phyloP scores from a whole-genome alignment of 495 filamentous ascomycete species.

The Aspergillus campestris region DNA sequence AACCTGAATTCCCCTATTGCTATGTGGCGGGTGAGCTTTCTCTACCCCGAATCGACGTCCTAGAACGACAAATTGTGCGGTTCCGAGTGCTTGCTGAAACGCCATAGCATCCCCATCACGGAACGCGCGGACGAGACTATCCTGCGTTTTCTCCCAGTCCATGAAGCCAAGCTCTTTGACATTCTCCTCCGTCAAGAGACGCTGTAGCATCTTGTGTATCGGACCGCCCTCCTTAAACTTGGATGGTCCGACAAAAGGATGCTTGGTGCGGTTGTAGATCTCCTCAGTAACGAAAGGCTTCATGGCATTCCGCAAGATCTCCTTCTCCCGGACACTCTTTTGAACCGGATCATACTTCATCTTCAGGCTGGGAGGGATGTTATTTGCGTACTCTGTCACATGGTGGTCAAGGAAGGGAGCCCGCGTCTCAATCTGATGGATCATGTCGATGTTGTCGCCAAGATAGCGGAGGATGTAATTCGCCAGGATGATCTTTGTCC shows the following conservation, averaged over 20 bases:
- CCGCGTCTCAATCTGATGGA: slow-evolving; percentile 37
- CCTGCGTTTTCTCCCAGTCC: slow-evolving; percentile 2
- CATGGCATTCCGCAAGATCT: slow-evolving; percentile 40
- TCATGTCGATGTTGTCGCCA: slow-evolving; percentile 46
- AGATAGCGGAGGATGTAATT: slow-evolving; percentile 37
- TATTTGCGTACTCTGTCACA: slow-evolving; percentile 40
- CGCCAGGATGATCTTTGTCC: slow-evolving; percentile 26
- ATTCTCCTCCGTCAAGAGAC: slow-evolving; percentile 28
- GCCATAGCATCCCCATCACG: slow-evolving; percentile 8
- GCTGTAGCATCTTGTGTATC: slow-evolving; percentile 22
- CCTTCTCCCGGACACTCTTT: slow-evolving; percentile 34
- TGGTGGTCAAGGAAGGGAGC: slow-evolving; percentile 46
- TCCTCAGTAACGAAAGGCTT: slow-evolving; percentile 43
- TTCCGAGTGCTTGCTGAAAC: slow-evolving; percentile 2
- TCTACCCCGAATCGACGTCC: slow-evolving; percentile 6
- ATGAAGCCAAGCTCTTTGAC: slow-evolving; percentile 38
- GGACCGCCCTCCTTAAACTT: slow-evolving; percentile 23
- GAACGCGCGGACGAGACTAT: slow-evolving; percentile 26
- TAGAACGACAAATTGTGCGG: slow-evolving; percentile 9
- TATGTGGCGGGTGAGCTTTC: not conserved
- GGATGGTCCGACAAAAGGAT: slow-evolving; percentile 33
- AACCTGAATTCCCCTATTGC: no score
- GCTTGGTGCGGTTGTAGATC: slow-evolving; percentile 37
- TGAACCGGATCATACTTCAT: slow-evolving; percentile 23
- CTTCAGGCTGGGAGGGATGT: slow-evolving; percentile 40